Evolutionary conservation across 1,284 basidiomycete genomes (phyloP).

Genomic region (Ustilago curta): DNA sequence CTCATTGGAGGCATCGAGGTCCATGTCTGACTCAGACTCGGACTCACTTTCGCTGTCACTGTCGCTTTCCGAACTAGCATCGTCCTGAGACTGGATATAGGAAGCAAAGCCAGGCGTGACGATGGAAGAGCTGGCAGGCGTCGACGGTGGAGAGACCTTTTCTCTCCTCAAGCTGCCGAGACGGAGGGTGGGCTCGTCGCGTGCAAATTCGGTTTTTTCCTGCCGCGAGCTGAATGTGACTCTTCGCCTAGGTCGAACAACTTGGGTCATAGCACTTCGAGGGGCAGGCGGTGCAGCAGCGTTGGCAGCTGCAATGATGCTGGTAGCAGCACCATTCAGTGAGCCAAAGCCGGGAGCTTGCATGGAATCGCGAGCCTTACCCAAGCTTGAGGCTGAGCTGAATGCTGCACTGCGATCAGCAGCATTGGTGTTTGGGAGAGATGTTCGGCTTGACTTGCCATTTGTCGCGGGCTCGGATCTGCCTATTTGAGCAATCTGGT

Average conservation of each 20-base stretch:
- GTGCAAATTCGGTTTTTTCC: constrained; percentile 53
- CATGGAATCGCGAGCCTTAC: constrained; percentile 28
- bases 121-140: constrained; percentile 38
- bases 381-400: constrained; percentile 7
- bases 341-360: constrained; percentile 25
- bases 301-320: constrained; percentile 21
- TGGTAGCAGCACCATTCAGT: constrained; percentile 27
- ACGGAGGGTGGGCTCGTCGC: constrained; percentile 53
- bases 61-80: constrained; percentile 39
- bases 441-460: constrained; percentile 23
- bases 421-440: constrained; percentile 22
- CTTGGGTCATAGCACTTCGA: constrained; percentile 39
- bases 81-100: constrained; percentile 35
- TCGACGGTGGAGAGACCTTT: constrained; percentile 41
- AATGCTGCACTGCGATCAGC: constrained; percentile 4
- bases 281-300: constrained; percentile 19
- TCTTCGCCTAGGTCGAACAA: constrained; percentile 46
- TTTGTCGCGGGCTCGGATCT: constrained; percentile 16
- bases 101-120: constrained; percentile 43
- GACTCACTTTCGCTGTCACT: constrained; percentile 45
- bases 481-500: constrained; percentile 44
- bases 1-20: constrained; percentile 41
- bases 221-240: constrained; percentile 57
- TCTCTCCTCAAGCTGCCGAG: constrained; percentile 44
- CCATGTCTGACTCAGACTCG: constrained; percentile 50